Conservation (phyloP, 2,329 filamentous ascomycete species). For the Phialophora expanda region DNA sequence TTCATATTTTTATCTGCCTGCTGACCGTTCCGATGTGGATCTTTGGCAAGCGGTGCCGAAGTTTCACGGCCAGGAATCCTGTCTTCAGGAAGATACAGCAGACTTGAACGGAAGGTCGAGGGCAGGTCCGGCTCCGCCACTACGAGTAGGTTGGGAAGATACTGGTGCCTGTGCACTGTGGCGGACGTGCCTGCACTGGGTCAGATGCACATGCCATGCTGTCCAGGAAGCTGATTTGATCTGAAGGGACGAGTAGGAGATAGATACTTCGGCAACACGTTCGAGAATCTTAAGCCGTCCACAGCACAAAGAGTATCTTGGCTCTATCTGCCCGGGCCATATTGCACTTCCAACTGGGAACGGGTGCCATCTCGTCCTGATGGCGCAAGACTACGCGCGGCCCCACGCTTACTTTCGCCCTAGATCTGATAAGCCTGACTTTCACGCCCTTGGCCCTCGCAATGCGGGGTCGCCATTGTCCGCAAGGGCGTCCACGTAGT, state of each 20-base stretch:
- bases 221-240: background rate
- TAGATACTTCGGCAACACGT: background rate
- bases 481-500: constrained; percentile 1
- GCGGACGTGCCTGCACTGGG: background rate
- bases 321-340: background rate
- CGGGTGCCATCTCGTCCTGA: background rate
- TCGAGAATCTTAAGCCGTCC: background rate
- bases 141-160: background rate
- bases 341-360: background rate
- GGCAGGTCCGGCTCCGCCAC: too few relatives aligned
- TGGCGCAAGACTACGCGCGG: background rate
- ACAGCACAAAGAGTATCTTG: background rate
- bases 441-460: background rate
- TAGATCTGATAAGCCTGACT: background rate
- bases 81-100: constrained; percentile 30
- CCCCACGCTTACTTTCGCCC: background rate
- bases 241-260: background rate
- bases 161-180: background rate
- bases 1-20: constrained; percentile 44
- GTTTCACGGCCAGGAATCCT: constrained; percentile 43
- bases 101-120: constrained; percentile 13
- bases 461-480: constrained; percentile 7
- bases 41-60: constrained; percentile 35
- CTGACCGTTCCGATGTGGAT: constrained; percentile 39
- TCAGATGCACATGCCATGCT: too few relatives aligned